Base-by-base conservation (phyloP, 129 eudicot genomes). In the Artemisia tridentata region DNA sequence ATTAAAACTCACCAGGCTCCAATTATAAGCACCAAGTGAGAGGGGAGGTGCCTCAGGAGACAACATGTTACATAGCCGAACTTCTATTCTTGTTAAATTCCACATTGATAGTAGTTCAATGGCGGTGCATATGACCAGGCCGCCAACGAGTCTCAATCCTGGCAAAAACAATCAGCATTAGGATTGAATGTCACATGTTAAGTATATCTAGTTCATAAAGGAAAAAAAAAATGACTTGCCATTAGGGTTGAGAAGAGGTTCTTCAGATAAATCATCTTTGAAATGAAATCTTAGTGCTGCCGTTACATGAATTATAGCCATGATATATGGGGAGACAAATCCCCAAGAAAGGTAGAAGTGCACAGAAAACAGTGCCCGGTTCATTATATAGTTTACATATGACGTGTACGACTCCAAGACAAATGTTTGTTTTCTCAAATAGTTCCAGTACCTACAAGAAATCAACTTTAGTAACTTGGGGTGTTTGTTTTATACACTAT, bases 261-360 rank as follows among this genome's bases (percentile, higher is more conserved):
- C 95, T 75, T 79, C 84, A 19, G 80, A 29, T 50, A 68, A 41
- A 56, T 71, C 67, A 25, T 74, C 82, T 81, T 76, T 84, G 2
- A 64, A 80, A 71, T 84, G 76, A 64, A 73, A 71, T 75, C 90
- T 81, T 68, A 89, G 67, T 56, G 95, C 98, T 62, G 95, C 96
- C 31, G 80, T 81, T 54, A 92, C 58, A 75, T 92, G 95, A 77
- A 87, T 59, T 47, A 80, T 77, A 43, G 98, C 86, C 98, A 92
- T 89, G 41, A 87, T 15, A 69, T 79, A 92, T 11, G 98, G 96
- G 21, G 90, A 79, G 45, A 89, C 96, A 75, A 86, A 92, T 78
- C 96, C 98, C 98, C 96, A 92, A 3, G 98, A 92, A 43, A 89
- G 81, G 78, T 89, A 92, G 86, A 84, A 81, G 83, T 92, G 98